Base-by-base conservation (phyloP, 495 filamentous ascomycete genomes). In the Penicillium argentinense region DNA sequence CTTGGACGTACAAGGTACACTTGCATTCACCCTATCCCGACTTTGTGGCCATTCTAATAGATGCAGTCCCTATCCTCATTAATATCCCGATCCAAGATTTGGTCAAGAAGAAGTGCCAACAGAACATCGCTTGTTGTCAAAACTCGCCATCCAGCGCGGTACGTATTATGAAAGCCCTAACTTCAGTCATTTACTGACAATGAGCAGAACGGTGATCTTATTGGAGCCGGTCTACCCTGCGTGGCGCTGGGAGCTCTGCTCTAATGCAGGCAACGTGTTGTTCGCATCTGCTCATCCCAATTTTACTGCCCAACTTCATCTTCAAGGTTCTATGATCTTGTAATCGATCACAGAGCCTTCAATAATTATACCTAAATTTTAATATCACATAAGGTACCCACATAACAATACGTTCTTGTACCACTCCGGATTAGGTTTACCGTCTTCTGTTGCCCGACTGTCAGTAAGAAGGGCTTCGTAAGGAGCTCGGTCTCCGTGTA, bases 61-160 rank as follows among this genome's bases (percentile, higher is more conserved):
- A 16, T 13, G 5, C 33, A 66, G 57, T 68, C 43, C 64, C 68
- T 26, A 48, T 62, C 29, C 12, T 48, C 25, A 51, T 62, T 33
- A 57, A 56, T 23, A 47, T 78, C 45, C 64, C 66, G 43, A 32
- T 73, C 23, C 43, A 66, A 39, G 72, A 78, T 45, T 24, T 74
- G 29, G 66, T 77, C 49, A 66, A 77, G 56, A 66, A 62, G 64
- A 55, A 72, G 57, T 79, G 75, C 69, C 76, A 77, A 64, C 72
- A 76, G 71, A 75, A 71, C 55, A 69, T 74, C 54, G 75, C 73
- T 48, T 77, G 75, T 64, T 79, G 74, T 60, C 68, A 72, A 49
- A 60, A 70, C 59, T 72, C 67, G 33, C 62, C 59, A 21, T 63
- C 60, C 49, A 51, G 43, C 23, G 66, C 74, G 49, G 70, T 68